A percentile compares a stretch with the other conserved stretches of the same genome.
These are phyloP conservation scores for Penicillium sp. DNA, from an alignment of 2,329 filamentous ascomycete species.

Conservation along the genomic window DNA sequence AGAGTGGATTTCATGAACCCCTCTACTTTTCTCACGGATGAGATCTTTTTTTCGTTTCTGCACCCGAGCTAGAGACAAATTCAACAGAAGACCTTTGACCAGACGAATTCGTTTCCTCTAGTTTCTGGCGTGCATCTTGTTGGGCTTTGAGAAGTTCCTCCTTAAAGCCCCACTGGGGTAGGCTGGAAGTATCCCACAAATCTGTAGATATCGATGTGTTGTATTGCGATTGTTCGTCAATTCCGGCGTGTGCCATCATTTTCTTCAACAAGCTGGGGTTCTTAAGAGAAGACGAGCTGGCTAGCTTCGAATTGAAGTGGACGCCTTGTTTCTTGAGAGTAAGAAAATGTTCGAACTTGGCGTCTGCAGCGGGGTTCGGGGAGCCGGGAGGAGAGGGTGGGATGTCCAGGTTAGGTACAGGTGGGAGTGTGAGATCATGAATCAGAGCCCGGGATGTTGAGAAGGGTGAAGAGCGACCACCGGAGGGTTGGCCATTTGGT, in stretches of 20 bases:
- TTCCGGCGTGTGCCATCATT: constrained; percentile 62
- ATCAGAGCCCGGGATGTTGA: constrained; percentile 54
- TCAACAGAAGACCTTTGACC: constrained; percentile 44
- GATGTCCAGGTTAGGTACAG: constrained; percentile 50
- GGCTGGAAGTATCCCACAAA: constrained; percentile 43
- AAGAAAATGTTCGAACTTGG: constrained; percentile 65
- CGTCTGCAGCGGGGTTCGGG: constrained; percentile 50
- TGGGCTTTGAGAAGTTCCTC: constrained; percentile 51
- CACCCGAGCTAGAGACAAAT: constrained; percentile 39
- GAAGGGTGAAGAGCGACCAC: constrained; percentile 51
- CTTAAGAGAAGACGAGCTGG: constrained; percentile 59
- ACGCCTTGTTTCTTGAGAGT: constrained; percentile 64
- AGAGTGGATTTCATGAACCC: no score
- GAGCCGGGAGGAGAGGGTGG: constrained; percentile 53
- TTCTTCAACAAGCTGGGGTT: constrained; percentile 63
- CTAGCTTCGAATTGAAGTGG: constrained; percentile 67
- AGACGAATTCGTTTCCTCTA: constrained; percentile 39
- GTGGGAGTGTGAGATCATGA: constrained; percentile 60
- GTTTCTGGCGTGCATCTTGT: constrained; percentile 39
- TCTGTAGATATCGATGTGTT: constrained; percentile 51
- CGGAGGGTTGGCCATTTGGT: constrained; percentile 12
- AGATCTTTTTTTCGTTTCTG: constrained; percentile 2
- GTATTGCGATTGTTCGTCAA: constrained; percentile 59
- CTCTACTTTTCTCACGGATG: background rate
- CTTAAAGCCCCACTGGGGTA: constrained; percentile 52